Percentiles rank a stretch among this genome's conserved stretches.
Evolutionary conservation across 139 green algal genomes (phyloP).

Genomic region (Diplosphaera chodatii): DNA sequence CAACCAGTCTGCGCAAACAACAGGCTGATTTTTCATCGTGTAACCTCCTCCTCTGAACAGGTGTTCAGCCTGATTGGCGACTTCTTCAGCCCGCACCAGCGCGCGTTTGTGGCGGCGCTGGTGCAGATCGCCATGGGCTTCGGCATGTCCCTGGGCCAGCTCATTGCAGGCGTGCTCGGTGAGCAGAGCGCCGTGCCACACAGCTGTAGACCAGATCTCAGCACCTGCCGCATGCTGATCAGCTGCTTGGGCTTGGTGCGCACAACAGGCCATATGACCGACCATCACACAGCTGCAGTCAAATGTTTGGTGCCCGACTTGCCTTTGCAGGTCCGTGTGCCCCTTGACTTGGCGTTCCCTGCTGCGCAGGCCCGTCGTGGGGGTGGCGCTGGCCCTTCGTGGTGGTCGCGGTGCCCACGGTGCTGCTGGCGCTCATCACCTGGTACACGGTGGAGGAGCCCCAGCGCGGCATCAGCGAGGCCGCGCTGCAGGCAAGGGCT

Average conservation of each 20-base stretch:
- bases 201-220: no score
- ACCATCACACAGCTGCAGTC: no score
- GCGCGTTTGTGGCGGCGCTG: slow-evolving; percentile 33
- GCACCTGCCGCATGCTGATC: no score
- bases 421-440: slow-evolving; percentile 56
- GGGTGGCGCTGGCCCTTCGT: slow-evolving; percentile 84
- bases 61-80: slow-evolving; percentile 67
- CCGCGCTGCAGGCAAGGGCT: slow-evolving; percentile 34
- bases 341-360: no score
- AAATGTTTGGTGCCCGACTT: no score
- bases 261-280: no score
- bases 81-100: slow-evolving; percentile 46
- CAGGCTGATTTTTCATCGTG: no score
- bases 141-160: slow-evolving; percentile 67
- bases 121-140: slow-evolving; percentile 56
- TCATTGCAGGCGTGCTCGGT: slow-evolving; percentile 50
- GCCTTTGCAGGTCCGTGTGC: no score
- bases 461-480: slow-evolving; percentile 42
- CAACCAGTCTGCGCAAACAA: no score
- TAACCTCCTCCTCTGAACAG: no score
- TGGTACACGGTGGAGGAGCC: slow-evolving; percentile 54
- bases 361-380: slow-evolving; percentile 35
- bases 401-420: slow-evolving; percentile 53
- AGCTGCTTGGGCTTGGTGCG: no score
- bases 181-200: no score